Evolutionary conservation across 192 early-diverging fungal genomes (phyloP).

Genomic region (Coemansia sp.): DNA sequence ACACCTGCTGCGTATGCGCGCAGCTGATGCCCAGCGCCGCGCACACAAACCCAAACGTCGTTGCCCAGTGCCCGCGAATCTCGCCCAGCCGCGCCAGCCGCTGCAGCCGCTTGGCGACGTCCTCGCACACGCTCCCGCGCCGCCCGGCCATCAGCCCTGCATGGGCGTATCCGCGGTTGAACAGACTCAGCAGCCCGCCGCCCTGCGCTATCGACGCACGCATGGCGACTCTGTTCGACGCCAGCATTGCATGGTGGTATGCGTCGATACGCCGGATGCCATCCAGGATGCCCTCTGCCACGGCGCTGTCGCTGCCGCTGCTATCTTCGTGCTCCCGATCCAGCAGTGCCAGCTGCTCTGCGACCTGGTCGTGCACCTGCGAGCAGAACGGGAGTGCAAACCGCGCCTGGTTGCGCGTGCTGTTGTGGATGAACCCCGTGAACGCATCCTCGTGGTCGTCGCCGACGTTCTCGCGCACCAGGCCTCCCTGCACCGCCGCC

Average conservation of each 20-base stretch:
- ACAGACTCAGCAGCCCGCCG: constrained; percentile 47
- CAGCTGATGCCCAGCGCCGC: constrained; percentile 34
- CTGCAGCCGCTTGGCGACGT: constrained; percentile 47
- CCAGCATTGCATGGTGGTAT: constrained; percentile 42
- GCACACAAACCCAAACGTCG: constrained; percentile 75
- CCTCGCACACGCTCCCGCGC: constrained; percentile 23
- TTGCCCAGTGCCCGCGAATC: constrained; percentile 70
- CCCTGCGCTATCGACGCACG: constrained; percentile 50
- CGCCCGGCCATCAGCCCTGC: constrained; percentile 27
- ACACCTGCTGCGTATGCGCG: constrained; percentile 69
- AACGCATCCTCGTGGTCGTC: constrained; percentile 30
- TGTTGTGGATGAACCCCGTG: constrained; percentile 54
- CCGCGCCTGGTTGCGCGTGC: constrained; percentile 67
- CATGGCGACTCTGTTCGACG: constrained; percentile 42
- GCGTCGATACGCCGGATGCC: constrained; percentile 20
- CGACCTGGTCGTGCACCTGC: constrained; percentile 13
- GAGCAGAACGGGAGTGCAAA: constrained; percentile 70
- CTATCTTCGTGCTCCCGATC: constrained; percentile 18
- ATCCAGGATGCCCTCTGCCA: not conserved
- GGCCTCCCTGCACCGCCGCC: constrained; percentile 70
- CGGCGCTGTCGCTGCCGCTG: constrained; percentile 10
- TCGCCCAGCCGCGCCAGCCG: constrained; percentile 43
- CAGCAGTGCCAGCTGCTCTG: not conserved
- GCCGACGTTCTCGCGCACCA: constrained; percentile 34
- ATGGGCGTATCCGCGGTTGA: constrained; percentile 43